Conservation (phyloP, 345 rosid genomes). For the Euphorbia pulcherrima region DNA sequence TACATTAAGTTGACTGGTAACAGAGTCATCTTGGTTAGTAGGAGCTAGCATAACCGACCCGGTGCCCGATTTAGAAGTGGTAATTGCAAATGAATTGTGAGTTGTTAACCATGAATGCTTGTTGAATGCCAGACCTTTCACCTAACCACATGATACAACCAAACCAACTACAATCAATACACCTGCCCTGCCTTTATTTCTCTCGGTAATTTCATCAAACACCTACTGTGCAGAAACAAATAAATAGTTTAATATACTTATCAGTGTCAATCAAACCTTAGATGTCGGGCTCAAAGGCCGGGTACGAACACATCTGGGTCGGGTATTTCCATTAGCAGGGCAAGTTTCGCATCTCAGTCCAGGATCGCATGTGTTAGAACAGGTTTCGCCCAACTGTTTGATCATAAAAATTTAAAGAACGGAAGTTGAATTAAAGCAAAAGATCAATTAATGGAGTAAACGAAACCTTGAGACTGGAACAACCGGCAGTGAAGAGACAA, state of each 20-base stretch:
- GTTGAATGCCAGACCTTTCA: slow-evolving; percentile 77
- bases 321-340: slow-evolving; percentile 59
- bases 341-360: slow-evolving; percentile 86
- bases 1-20: slow-evolving; percentile 76
- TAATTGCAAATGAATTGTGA: slow-evolving; percentile 69
- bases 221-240: neutral
- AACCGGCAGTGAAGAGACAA: slow-evolving; percentile 12
- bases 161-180: neutral
- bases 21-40: slow-evolving; percentile 76
- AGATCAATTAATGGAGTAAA: neutral
- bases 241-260: neutral
- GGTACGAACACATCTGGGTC: slow-evolving; percentile 68
- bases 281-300: slow-evolving; percentile 67
- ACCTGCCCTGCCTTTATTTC: neutral
- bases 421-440: no score
- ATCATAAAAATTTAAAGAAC: neutral
- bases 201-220: neutral
- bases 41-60: slow-evolving; percentile 51
- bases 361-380: slow-evolving; percentile 56
- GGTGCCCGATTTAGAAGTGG: slow-evolving; percentile 41
- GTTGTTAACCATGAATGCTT: slow-evolving; percentile 87
- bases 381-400: slow-evolving; percentile 76
- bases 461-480: slow-evolving; percentile 30
- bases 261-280: slow-evolving; percentile 38
- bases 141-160: slow-evolving; percentile 43